Percentiles rank a stretch among this genome's conserved stretches.
These are phyloP conservation scores for Entrophospora sp. DNA, from an alignment of 192 early-diverging fungal species.

Conservation along the genomic window DNA sequence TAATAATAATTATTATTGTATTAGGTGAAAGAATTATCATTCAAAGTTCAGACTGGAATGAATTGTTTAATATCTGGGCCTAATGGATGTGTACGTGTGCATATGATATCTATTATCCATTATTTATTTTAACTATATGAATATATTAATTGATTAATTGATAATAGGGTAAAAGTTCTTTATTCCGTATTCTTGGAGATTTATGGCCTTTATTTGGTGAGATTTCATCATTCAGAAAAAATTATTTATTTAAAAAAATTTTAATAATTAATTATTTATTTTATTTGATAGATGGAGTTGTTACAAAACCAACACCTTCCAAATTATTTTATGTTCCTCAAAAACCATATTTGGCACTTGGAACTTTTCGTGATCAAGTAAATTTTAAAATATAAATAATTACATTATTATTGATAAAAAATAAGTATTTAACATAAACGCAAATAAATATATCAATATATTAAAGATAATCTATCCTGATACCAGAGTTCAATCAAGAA, in stretches of 20 bases:
- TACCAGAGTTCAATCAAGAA: conserved; percentile 53
- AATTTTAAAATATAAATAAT: neutral
- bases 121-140: neutral
- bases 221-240: too few relatives aligned
- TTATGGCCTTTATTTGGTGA: conserved; percentile 56
- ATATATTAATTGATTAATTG: neutral
- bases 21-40: conserved; percentile 58
- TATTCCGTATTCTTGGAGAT: conserved; percentile 58
- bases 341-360: conserved; percentile 70
- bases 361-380: conserved; percentile 74
- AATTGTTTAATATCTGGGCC: conserved; percentile 65
- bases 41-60: conserved; percentile 63
- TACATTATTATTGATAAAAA: neutral
- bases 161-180: conserved; percentile 49
- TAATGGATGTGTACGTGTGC: conserved; percentile 36
- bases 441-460: neutral
- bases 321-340: conserved; percentile 85
- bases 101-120: neutral
- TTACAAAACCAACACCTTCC: conserved; percentile 46
- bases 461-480: conserved; percentile 67
- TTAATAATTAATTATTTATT: too few relatives aligned
- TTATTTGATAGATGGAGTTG: conserved; percentile 33
- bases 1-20: neutral
- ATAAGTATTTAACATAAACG: neutral
- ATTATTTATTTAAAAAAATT: too few relatives aligned